These are phyloP conservation scores for Apostasia ramifera DNA, from an alignment of 106 monocot genomes.

Conservation along the genomic window DNA sequence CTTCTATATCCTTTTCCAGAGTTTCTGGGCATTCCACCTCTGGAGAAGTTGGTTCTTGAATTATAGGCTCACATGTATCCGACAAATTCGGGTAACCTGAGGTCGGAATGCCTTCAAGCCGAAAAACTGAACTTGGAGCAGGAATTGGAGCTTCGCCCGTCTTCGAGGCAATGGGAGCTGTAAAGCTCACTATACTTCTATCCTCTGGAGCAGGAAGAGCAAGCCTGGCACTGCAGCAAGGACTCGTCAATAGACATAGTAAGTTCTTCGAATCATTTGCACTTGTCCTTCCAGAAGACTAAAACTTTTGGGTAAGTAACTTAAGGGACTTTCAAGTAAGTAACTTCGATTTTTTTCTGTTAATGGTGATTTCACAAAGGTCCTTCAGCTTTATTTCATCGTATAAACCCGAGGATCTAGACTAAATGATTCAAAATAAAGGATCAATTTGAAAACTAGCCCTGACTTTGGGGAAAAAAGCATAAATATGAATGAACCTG, in stretches of 20 bases:
- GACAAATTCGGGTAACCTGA: slow-evolving; percentile 3
- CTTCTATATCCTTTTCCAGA: slow-evolving; percentile 47
- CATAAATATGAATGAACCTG: no score
- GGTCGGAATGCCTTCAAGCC: slow-evolving; percentile 18
- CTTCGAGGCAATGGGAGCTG: slow-evolving; percentile 9
- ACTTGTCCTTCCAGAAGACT: no score
- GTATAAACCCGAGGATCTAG: no score
- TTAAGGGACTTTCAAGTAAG: no score
- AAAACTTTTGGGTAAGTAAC: no score
- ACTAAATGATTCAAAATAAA: no score
- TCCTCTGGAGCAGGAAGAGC: slow-evolving; percentile 65
- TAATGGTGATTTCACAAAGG: no score
- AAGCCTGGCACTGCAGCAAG: slow-evolving; percentile 52
- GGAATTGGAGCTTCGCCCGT: not conserved
- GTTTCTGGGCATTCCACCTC: slow-evolving; percentile 39
- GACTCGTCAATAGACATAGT: not conserved
- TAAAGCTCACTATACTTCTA: slow-evolving; percentile 31
- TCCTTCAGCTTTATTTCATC: no score
- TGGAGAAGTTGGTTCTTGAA: slow-evolving; percentile 58
- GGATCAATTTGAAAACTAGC: no score
- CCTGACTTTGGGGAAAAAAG: no score
- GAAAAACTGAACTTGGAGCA: slow-evolving; percentile 21
- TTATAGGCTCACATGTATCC: slow-evolving; percentile 43
- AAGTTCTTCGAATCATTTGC: no score
- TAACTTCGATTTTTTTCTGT: no score